Conservation (phyloP, 345 rosid genomes). For the Citrus sp. region DNA sequence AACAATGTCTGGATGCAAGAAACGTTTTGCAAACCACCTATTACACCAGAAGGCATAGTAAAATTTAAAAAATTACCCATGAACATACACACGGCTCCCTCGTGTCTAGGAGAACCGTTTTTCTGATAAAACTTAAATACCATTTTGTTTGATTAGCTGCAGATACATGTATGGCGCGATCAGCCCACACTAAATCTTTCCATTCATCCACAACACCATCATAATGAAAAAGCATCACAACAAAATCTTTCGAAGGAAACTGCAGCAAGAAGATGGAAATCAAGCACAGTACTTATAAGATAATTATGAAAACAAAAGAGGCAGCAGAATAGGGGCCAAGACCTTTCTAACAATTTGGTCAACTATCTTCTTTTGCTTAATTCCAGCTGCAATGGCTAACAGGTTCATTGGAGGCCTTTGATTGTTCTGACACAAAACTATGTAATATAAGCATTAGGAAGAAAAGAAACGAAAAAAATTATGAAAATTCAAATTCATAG, state of each 20-base stretch:
- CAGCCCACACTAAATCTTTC: conserved; percentile 46
- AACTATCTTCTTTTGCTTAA: conserved; percentile 68
- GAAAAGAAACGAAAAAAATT: neutral
- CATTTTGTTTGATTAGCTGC: conserved; percentile 62
- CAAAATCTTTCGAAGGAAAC: conserved; percentile 40
- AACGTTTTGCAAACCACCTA: conserved; percentile 99
- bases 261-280: conserved; percentile 19
- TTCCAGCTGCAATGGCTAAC: conserved; percentile 70
- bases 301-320: neutral
- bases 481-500: too few relatives aligned
- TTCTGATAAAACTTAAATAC: conserved; percentile 19
- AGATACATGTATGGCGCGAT: conserved; percentile 40
- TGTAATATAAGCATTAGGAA: neutral
- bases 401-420: conserved; percentile 39
- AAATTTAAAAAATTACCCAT: neutral
- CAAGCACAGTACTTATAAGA: neutral
- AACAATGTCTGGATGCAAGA: conserved; percentile 88
- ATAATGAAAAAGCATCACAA: conserved; percentile 59
- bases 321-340: neutral
- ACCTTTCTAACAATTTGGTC: conserved; percentile 71
- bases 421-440: conserved; percentile 33
- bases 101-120: neutral
- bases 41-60: conserved; percentile 5
- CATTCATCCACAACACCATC: conserved; percentile 52
- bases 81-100: neutral